Evolutionary conservation across 2,329 filamentous ascomycete species (phyloP).

Genomic region (Fusarium sp.): DNA sequence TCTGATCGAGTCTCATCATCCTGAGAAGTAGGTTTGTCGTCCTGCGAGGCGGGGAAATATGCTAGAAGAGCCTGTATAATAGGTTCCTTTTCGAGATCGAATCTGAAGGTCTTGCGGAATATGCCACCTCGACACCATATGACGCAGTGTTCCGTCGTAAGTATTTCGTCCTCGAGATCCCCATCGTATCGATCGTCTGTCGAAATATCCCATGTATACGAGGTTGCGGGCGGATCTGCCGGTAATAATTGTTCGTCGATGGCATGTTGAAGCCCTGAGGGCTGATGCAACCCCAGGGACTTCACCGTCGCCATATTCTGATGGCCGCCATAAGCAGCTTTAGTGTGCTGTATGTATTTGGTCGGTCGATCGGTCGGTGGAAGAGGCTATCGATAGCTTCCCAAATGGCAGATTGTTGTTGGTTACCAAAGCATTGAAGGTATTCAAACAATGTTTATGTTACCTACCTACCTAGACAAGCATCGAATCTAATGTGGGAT

Average conservation of each 20-base stretch:
- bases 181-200: conserved; percentile 54
- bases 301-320: conserved; percentile 84
- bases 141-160: conserved; percentile 79
- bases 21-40: conserved; percentile 40
- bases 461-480: conserved; percentile 6
- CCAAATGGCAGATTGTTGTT: background rate
- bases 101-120: conserved; percentile 86
- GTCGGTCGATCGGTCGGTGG: conserved; percentile 8
- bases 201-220: conserved; percentile 80
- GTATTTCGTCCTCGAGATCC: conserved; percentile 78
- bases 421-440: conserved; percentile 4
- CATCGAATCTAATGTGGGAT: conserved; percentile 30
- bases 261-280: conserved; percentile 84
- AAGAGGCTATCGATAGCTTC: conserved; percentile 8
- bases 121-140: conserved; percentile 90
- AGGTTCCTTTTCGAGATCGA: conserved; percentile 86
- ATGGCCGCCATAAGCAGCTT: conserved; percentile 50
- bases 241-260: conserved; percentile 82
- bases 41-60: conserved; percentile 73
- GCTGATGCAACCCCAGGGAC: conserved; percentile 91
- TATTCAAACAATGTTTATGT: conserved; percentile 35
- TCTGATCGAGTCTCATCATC: conserved; percentile 21
- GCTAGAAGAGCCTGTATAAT: conserved; percentile 89
- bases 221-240: conserved; percentile 69
- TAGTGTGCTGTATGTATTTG: background rate